Evolutionary conservation across 2,329 filamentous ascomycete genomes (phyloP).

Genomic region (Thermoascus crustaceus): DNA sequence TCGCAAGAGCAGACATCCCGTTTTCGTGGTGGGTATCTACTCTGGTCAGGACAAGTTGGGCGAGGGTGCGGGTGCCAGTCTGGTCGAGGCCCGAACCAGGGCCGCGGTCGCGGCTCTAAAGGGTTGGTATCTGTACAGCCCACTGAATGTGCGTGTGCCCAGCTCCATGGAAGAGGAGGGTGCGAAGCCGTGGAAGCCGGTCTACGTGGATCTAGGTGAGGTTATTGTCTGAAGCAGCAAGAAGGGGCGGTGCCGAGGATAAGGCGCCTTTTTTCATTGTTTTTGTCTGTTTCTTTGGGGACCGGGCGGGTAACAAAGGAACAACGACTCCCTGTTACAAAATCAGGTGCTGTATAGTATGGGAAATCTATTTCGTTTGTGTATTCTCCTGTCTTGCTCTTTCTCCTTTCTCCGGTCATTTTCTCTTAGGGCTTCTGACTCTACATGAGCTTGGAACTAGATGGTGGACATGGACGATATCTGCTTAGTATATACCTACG

Average conservation of each 20-base stretch:
- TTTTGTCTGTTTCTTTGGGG: constrained; percentile 19
- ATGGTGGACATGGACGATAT: too few species aligned
- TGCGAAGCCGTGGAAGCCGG: constrained; percentile 57
- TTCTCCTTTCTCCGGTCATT: constrained; percentile 10
- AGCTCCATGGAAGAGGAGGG: constrained; percentile 60
- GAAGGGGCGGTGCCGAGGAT: constrained; percentile 11
- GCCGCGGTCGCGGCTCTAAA: constrained; percentile 82
- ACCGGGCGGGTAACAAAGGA: constrained; percentile 14
- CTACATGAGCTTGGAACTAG: too few species aligned
- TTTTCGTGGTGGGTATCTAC: constrained; percentile 90
- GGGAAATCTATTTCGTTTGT: constrained; percentile 28
- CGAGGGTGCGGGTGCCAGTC: constrained; percentile 71
- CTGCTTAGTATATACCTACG: too few species aligned
- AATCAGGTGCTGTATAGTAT: constrained; percentile 33
- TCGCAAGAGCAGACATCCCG: constrained; percentile 71
- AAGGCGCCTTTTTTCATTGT: constrained; percentile 15
- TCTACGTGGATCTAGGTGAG: constrained; percentile 63
- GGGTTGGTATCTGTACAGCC: constrained; percentile 93
- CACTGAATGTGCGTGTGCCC: constrained; percentile 57
- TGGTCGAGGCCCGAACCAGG: constrained; percentile 68
- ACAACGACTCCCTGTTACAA: constrained; percentile 19
- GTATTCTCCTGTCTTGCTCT: constrained; percentile 19
- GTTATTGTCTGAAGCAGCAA: constrained; percentile 53
- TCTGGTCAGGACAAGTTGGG: constrained; percentile 86
- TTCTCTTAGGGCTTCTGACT: constrained; percentile 11